Evolutionary conservation across 73 alveolate species (phyloP).

Genomic region (Paraurostyla sp.): DNA sequence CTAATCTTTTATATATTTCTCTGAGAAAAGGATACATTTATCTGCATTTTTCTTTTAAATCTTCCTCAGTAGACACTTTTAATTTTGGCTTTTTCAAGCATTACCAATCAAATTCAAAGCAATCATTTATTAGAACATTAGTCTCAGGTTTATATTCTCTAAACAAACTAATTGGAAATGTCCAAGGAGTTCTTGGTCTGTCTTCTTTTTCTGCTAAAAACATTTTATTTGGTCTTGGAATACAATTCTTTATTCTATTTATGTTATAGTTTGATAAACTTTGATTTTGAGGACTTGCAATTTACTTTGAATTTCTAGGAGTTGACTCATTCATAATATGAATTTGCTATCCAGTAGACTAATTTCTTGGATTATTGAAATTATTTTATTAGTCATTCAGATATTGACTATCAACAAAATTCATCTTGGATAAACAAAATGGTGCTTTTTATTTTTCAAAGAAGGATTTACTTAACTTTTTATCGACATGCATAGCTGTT

Average conservation of each 20-base stretch:
- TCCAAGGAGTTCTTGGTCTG: conserved; percentile 63
- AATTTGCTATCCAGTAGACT: too few relatives aligned
- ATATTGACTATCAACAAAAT: too few relatives aligned
- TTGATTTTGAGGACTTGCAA: background rate
- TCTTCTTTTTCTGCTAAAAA: background rate
- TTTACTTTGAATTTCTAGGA: background rate
- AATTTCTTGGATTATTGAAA: too few relatives aligned
- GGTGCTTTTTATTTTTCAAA: background rate
- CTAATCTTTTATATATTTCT: conserved; percentile 27
- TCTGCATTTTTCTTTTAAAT: conserved; percentile 47
- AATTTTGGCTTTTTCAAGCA: conserved; percentile 54
- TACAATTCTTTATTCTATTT: conserved; percentile 12
- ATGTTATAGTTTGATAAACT: background rate
- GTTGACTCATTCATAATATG: too few relatives aligned
- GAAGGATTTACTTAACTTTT: background rate
- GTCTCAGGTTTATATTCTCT: conserved; percentile 61
- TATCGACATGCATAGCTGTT: background rate
- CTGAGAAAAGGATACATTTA: conserved; percentile 25
- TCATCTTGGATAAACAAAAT: background rate
- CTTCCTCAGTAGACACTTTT: conserved; percentile 38
- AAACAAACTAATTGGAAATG: conserved; percentile 32
- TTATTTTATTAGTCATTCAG: too few relatives aligned
- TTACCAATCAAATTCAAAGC: conserved; percentile 70
- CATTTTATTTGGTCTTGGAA: conserved; percentile 48
- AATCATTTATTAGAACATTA: background rate